phyloP scores from a whole-genome alignment of 1,284 basidiomycete genomes.

The Ganoderma lucidum region DNA sequence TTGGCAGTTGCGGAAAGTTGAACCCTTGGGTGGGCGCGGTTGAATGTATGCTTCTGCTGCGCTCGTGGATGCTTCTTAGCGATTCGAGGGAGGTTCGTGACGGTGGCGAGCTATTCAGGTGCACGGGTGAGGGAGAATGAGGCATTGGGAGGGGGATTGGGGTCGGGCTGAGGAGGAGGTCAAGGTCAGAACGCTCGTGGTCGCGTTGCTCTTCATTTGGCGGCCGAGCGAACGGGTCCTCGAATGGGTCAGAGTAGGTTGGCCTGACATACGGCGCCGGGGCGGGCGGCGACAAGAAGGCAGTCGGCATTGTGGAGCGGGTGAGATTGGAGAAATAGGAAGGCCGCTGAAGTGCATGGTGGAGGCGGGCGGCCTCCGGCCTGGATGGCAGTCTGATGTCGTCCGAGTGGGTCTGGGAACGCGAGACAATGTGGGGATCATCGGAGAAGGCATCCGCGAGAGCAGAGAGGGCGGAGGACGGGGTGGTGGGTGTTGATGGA shows the following conservation, averaged over 20 bases:
- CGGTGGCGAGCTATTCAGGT: constrained; percentile 37
- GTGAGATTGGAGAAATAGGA: constrained; percentile 68
- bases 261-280: constrained; percentile 25
- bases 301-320: constrained; percentile 69
- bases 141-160: constrained; percentile 39
- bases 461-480: constrained; percentile 39
- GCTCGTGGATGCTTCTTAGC: constrained; percentile 63
- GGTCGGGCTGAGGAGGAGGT: constrained; percentile 42
- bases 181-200: constrained; percentile 36
- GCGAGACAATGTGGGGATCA: constrained; percentile 42
- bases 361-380: constrained; percentile 58
- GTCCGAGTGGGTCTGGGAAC: constrained; percentile 28
- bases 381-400: constrained; percentile 41
- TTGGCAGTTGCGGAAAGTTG: constrained; percentile 35
- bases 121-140: constrained; percentile 39
- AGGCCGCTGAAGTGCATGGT: constrained; percentile 50
- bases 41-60: constrained; percentile 43
- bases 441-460: constrained; percentile 52
- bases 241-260: constrained; percentile 44
- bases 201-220: constrained; percentile 25
- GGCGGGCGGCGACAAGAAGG: constrained; percentile 54
- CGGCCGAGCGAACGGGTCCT: constrained; percentile 32
- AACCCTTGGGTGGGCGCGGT: constrained; percentile 37
- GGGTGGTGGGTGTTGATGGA: constrained; percentile 36
- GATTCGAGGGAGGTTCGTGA: constrained; percentile 65